phyloP scores from a whole-genome alignment of 108 stramenopile genomes.

The Cyclotella cryptica region DNA sequence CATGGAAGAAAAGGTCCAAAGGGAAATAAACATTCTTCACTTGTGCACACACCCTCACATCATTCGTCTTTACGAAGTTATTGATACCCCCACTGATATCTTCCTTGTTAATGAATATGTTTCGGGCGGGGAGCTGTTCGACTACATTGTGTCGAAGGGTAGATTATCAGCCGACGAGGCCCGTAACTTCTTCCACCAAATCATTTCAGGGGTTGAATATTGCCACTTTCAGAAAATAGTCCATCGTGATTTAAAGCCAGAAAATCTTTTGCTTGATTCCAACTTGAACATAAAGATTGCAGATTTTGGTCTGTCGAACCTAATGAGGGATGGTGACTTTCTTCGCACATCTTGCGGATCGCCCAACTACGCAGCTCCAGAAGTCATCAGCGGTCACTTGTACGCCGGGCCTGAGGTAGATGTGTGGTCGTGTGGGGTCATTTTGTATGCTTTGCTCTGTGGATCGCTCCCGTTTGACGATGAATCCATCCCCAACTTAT shows the following conservation, averaged over 20 bases:
- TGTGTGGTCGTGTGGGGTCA: conserved; percentile 99
- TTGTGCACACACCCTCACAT: conserved; percentile 99
- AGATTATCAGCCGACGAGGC: conserved; percentile 96
- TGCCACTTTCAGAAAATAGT: conserved; percentile 99
- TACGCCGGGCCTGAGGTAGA: conserved; percentile 99
- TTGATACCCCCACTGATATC: conserved; percentile 99
- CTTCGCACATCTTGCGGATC: conserved; percentile 97
- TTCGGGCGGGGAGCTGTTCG: conserved; percentile 98
- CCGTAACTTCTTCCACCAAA: conserved; percentile 98
- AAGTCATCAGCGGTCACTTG: conserved; percentile 97
- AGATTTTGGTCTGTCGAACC: conserved; percentile 98
- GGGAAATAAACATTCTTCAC: conserved; percentile 99
- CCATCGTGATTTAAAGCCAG: conserved; percentile 98
- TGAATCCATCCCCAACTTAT: conserved; percentile 98
- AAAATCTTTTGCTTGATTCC: conserved; percentile 95
- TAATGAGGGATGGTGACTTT: conserved; percentile 99
- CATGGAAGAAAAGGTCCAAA: conserved; percentile 99
- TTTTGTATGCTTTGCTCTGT: conserved; percentile 98
- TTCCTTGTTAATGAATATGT: conserved; percentile 99
- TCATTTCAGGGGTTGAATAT: conserved; percentile 98
- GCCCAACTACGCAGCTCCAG: conserved; percentile 99
- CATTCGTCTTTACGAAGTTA: conserved; percentile 96
- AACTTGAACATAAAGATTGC: conserved; percentile 98
- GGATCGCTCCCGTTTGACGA: conserved; percentile 99
- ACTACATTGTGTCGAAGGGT: conserved; percentile 98